Evolutionary conservation across 2,329 filamentous ascomycete genomes (phyloP).

Genomic region (Botrytis paeoniae): DNA sequence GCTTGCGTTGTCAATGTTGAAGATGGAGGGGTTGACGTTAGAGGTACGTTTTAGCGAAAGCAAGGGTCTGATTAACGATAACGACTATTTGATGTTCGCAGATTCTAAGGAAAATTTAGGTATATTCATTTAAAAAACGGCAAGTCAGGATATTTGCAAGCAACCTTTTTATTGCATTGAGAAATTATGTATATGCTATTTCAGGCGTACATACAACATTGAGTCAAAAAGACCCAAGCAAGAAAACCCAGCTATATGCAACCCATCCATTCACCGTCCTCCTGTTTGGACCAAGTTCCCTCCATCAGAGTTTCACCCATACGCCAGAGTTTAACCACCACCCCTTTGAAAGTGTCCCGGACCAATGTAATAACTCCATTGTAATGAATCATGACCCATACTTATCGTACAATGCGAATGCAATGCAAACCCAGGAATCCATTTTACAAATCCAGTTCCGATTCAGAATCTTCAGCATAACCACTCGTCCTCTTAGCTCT

Average conservation of each 20-base stretch:
- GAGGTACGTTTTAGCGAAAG: conserved; percentile 18
- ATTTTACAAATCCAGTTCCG: conserved; percentile 29
- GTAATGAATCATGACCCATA: conserved; percentile 11
- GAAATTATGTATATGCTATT: conserved; percentile 11
- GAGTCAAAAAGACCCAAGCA: conserved; percentile 4
- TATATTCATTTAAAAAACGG: no score
- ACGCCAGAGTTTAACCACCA: conserved; percentile 16
- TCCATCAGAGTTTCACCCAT: conserved; percentile 12
- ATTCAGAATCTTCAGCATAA: conserved; percentile 37
- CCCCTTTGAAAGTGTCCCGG: conserved; percentile 16
- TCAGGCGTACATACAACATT: conserved; percentile 7
- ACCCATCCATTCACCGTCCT: background rate
- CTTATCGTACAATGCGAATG: conserved; percentile 22
- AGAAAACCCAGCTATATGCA: conserved; percentile 18
- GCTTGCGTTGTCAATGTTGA: conserved; percentile 17
- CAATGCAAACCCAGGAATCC: conserved; percentile 16
- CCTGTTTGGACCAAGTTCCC: background rate
- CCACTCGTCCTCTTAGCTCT: conserved; percentile 37
- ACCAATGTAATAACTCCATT: conserved; percentile 17
- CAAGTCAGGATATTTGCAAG: background rate
- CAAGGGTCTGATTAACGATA: conserved; percentile 14
- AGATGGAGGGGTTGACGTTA: conserved; percentile 19
- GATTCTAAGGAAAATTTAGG: background rate
- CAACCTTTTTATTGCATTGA: background rate
- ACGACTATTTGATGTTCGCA: background rate